Conservation (phyloP, 176 grass and related monocot genomes). For the Themeda triandra region DNA sequence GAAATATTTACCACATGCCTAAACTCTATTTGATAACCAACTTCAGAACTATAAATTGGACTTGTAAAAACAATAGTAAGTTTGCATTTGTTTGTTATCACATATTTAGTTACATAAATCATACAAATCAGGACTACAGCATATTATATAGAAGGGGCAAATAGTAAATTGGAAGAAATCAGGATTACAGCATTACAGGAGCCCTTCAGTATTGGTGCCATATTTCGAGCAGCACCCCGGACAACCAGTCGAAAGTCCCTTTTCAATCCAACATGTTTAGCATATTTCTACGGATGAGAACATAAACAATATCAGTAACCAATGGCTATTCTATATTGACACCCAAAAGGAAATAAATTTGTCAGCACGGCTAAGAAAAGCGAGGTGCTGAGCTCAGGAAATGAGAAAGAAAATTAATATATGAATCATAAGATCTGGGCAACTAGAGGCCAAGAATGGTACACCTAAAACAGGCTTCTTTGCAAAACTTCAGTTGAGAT, state of each 20-base stretch:
- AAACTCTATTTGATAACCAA: neutral
- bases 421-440: neutral
- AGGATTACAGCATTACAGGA: constrained; percentile 80
- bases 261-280: constrained; percentile 92
- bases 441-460: neutral
- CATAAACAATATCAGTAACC: constrained; percentile 2
- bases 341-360: neutral
- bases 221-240: constrained; percentile 92
- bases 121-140: neutral
- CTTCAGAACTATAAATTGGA: neutral
- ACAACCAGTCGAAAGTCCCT: constrained; percentile 95
- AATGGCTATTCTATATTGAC: neutral
- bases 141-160: neutral
- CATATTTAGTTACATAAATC: neutral
- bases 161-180: constrained; percentile 23
- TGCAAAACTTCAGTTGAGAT: neutral
- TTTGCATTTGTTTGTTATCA: neutral
- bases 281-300: constrained; percentile 78
- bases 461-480: neutral
- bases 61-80: neutral
- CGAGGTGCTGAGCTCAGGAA: neutral
- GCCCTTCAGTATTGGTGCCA: constrained; percentile 91
- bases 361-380: neutral
- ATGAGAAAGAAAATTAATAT: neutral
- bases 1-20: neutral